These are phyloP conservation scores for Rutstroemia sp. DNA, from an alignment of 2,329 filamentous ascomycete species.

Conservation along the genomic window DNA sequence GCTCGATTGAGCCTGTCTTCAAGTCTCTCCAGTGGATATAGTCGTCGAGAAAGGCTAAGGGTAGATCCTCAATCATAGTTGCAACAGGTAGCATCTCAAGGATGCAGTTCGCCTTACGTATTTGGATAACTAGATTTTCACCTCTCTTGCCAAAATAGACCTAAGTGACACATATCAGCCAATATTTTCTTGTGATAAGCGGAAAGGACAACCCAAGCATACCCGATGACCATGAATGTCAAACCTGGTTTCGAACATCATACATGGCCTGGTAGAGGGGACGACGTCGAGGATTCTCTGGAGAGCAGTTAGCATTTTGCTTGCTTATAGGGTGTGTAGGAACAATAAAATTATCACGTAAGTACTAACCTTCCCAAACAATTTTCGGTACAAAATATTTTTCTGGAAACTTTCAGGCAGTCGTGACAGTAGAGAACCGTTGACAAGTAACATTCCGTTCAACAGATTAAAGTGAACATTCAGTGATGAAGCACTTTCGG, in stretches of 20 bases:
- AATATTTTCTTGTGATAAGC: background rate
- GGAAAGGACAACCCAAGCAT: background rate
- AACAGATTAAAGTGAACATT: too few species aligned
- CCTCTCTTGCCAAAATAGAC: slow-evolving; percentile 30
- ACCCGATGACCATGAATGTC: slow-evolving; percentile 25
- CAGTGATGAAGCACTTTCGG: too few species aligned
- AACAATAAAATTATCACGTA: too few species aligned
- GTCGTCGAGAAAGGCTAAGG: slow-evolving; percentile 8
- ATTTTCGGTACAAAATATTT: slow-evolving; percentile 12
- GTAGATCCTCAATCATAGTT: slow-evolving; percentile 12
- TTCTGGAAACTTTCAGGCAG: too few species aligned
- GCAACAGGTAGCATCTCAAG: slow-evolving; percentile 15
- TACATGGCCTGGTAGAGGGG: slow-evolving; percentile 29
- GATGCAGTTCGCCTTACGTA: background rate
- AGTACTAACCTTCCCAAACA: slow-evolving; percentile 16
- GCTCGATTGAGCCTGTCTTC: slow-evolving; percentile 12
- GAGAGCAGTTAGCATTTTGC: slow-evolving; percentile 4
- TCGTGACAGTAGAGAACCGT: too few species aligned
- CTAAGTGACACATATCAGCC: background rate
- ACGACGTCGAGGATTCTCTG: slow-evolving; percentile 16
- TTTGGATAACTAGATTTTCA: slow-evolving; percentile 28
- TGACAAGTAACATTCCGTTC: too few species aligned
- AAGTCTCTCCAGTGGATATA: slow-evolving; percentile 15
- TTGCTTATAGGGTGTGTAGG: too few species aligned
- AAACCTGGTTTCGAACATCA: slow-evolving; percentile 31